Conservation (phyloP, 202 grass and related monocot genomes). For the Dendrocalamus latiflorus region DNA sequence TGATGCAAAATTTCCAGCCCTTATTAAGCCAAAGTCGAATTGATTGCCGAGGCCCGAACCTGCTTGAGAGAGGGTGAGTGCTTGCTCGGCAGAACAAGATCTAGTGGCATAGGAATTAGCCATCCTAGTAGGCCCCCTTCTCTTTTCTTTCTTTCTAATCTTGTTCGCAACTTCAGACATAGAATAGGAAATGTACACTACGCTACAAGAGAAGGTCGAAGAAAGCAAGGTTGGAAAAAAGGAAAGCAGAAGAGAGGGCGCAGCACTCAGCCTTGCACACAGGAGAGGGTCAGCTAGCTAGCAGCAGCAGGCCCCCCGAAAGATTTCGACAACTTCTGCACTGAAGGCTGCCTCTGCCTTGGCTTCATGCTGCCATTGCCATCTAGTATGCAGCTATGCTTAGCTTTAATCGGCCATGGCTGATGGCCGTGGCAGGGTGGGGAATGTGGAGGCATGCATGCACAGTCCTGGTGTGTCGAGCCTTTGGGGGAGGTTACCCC, state of each 20-base stretch:
- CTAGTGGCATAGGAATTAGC: constrained; percentile 18
- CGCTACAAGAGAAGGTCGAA: neutral
- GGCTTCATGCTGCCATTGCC: constrained; percentile 13
- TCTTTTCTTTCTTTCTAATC: constrained; percentile 31
- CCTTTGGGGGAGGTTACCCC: constrained; percentile 24
- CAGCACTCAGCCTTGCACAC: constrained; percentile 31
- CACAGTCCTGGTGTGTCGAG: constrained; percentile 35
- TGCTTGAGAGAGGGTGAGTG: neutral
- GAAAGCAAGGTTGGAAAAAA: constrained; percentile 8
- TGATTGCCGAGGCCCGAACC: neutral
- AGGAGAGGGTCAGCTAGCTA: neutral
- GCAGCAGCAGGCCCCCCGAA: constrained; percentile 29
- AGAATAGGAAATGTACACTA: neutral
- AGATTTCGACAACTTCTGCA: constrained; percentile 50
- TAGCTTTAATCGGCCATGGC: constrained; percentile 64
- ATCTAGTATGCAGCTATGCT: constrained; percentile 11
- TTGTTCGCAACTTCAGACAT: neutral
- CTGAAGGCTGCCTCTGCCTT: constrained; percentile 36
- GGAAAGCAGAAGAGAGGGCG: constrained; percentile 22
- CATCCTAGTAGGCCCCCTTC: neutral
- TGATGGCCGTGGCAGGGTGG: constrained; percentile 10
- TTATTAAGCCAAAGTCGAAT: constrained; percentile 3
- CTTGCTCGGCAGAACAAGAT: constrained; percentile 15
- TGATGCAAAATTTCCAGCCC: neutral
- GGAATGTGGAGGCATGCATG: constrained; percentile 76